Base-by-base conservation (phyloP, 75 land plant species). In the Picea glauca region DNA sequence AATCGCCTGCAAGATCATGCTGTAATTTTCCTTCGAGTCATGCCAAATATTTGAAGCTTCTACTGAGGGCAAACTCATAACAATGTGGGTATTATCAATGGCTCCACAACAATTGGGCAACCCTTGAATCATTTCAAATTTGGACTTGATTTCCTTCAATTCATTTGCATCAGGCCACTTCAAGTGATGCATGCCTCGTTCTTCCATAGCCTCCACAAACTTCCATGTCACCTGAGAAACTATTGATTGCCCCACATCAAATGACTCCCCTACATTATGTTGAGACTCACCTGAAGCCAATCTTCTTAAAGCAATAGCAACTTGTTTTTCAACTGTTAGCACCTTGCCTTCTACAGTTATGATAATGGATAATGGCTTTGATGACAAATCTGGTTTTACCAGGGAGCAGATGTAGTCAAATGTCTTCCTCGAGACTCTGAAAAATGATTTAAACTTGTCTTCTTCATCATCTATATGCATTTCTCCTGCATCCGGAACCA, bases 221-320 rank as follows among this genome's bases (percentile, higher is more conserved):
- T 93, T 83, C 98, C 98, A 95, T 18, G 96, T 93, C 56, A 91
- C 91, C 61, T 93, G 95, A 68, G 96, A 95, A 30, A 95, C 96
- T 17, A 93, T 95, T 23, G 98, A 95, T 58, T 93, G 92, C 23
- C 98, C 98, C 4, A 95, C 98, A 13, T 95, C 93, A 79, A 95
- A 93, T 14, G 90, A 84, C 56, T 85, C 85, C 15, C 98, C 98
- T 46, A 95, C 90, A 7, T 89, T 86, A 32, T 87, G 93, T 61
- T 93, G 98, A 30, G 98, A 90, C 31, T 93, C 91, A 13, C 98
- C 98, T 11, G 98, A 95, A 23, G 96, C 98, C 56, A 95, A 83
- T 50, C 96, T 86, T 80, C 96, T 82, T 65, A 95, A 50, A 20
- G 98, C 96, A 54, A 95, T 95, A 20, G 96, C 98, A n/a, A 93